Evolutionary conservation across 225 moss, liverwort and hornwort genomes (phyloP).

Genomic region (Anthoceros angustus): DNA sequence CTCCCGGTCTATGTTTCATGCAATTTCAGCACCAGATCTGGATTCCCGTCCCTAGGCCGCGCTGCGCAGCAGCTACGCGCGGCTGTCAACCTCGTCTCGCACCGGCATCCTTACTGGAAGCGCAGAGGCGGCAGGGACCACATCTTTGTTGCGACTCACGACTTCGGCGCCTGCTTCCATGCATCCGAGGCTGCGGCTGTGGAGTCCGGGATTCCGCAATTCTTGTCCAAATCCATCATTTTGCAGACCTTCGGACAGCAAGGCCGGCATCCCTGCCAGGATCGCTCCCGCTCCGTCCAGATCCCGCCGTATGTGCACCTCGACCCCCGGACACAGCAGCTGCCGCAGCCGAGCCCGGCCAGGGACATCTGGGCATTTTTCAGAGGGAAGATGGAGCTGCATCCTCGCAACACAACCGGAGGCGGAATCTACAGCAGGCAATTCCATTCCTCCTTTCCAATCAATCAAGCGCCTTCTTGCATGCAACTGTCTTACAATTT

Average conservation of each 20-base stretch:
- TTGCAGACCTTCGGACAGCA: constrained; percentile 72
- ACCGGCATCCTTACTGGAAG: constrained; percentile 62
- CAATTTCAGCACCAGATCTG: constrained; percentile 66
- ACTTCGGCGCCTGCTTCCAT: constrained; percentile 87
- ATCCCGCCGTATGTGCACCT: constrained; percentile 75
- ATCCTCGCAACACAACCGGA: constrained; percentile 61
- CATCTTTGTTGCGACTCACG: constrained; percentile 81
- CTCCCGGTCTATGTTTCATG: constrained; percentile 89
- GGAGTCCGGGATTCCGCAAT: constrained; percentile 49
- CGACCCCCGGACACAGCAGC: constrained; percentile 18
- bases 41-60: constrained; percentile 63
- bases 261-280: constrained; percentile 67
- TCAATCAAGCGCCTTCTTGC: background rate
- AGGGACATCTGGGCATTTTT: constrained; percentile 69
- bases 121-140: constrained; percentile 76
- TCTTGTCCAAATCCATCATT: constrained; percentile 55
- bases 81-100: constrained; percentile 56
- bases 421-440: constrained; percentile 81
- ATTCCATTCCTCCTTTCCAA: background rate
- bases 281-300: constrained; percentile 39
- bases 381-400: constrained; percentile 84
- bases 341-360: constrained; percentile 25
- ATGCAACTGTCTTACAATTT: background rate
- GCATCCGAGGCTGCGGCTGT: constrained; percentile 49
- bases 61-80: constrained; percentile 46